A percentile compares a stretch with the other conserved stretches of the same genome.
Evolutionary conservation across 2,329 filamentous ascomycete species (phyloP).

Genomic region (Davidsoniella australis): DNA sequence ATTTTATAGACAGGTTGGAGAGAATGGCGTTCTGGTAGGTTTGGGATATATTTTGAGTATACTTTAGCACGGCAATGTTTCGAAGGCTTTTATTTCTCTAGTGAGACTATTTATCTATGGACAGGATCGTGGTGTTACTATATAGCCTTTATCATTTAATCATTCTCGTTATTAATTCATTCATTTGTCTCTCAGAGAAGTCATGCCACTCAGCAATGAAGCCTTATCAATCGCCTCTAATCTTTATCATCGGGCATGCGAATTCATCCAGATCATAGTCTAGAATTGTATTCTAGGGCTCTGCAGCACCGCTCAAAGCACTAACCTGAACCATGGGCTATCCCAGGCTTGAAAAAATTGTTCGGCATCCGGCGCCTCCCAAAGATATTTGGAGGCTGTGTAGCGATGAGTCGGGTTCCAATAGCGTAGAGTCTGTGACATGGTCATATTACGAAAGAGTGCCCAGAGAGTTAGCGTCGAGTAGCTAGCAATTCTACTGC

Average conservation of each 20-base stretch:
- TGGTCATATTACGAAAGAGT: neutral
- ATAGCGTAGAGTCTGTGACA: neutral
- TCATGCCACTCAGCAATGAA: neutral
- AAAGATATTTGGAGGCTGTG: slow-evolving; percentile 7
- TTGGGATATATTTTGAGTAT: too few species aligned
- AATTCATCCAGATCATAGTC: slow-evolving; percentile 8
- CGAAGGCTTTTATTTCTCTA: neutral
- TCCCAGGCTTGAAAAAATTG: slow-evolving; percentile 8
- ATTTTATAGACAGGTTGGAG: too few species aligned
- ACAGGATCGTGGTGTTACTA: neutral
- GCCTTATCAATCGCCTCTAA: neutral
- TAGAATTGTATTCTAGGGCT: neutral
- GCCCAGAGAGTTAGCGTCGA: neutral
- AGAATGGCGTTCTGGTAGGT: too few species aligned
- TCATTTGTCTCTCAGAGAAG: neutral
- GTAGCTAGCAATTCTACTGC: slow-evolving; percentile 5
- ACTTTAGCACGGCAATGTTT: too few species aligned
- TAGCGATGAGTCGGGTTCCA: slow-evolving; percentile 1
- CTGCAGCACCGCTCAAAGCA: neutral
- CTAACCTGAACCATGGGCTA: neutral
- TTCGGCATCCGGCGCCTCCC: slow-evolving; percentile 5
- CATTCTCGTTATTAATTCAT: neutral
- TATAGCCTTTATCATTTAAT: neutral
- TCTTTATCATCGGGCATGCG: neutral
- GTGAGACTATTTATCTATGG: neutral